These are phyloP conservation scores for Malus hybrid DNA, from an alignment of 331 rosid genomes.

Conservation along the genomic window DNA sequence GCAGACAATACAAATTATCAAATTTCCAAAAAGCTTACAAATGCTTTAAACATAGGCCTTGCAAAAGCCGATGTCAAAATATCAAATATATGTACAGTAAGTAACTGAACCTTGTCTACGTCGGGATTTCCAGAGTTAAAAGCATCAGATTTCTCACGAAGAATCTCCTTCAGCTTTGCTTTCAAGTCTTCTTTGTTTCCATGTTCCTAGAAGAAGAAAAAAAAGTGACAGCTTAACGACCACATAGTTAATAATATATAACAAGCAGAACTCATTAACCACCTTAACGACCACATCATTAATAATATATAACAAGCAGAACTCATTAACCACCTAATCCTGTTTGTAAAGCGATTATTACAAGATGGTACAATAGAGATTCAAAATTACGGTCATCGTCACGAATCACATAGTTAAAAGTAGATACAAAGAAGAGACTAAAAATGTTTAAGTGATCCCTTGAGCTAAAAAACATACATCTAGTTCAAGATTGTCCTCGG, in stretches of 20 bases:
- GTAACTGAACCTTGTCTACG: constrained; percentile 63
- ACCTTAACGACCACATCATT: not conserved
- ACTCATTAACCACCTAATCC: not conserved
- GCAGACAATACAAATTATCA: not conserved
- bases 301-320: not conserved
- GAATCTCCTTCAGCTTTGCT: constrained; percentile 61
- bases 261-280: not conserved
- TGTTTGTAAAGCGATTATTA: not conserved
- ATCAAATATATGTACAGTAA: not conserved
- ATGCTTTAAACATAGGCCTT: not conserved
- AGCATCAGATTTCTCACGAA: constrained; percentile 82
- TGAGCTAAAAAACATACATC: constrained; percentile 65
- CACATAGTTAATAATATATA: not conserved
- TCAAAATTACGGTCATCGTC: not conserved
- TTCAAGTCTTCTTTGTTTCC: constrained; percentile 86
- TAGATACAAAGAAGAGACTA: constrained; percentile 19
- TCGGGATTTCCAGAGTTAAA: constrained; percentile 58
- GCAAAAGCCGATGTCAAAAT: not conserved
- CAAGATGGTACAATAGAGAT: not conserved
- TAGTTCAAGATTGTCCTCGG: constrained; percentile 61
- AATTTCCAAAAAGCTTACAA: not conserved
- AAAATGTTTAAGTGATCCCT: constrained; percentile 23
- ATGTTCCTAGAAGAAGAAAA: constrained; percentile 28
- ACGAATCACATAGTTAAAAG: not conserved
- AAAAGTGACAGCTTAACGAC: constrained; percentile 5